A percentile compares a stretch with the other conserved stretches of the same genome.
phyloP scores from a whole-genome alignment of 495 filamentous ascomycete species.

The Parathielavia appendiculata region DNA sequence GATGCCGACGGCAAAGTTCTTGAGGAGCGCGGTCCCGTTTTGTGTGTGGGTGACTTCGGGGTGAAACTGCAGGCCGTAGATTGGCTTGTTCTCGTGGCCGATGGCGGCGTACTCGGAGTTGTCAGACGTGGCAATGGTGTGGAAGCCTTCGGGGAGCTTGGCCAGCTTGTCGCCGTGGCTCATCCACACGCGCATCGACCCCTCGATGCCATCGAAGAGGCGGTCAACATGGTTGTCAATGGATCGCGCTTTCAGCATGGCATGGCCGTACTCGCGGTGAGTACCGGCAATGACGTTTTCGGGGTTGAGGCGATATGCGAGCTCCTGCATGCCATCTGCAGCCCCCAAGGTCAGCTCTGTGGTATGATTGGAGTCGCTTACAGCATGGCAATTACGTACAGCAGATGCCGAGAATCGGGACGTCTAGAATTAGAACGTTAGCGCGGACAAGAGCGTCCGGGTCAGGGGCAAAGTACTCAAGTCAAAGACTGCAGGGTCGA shows the following conservation, averaged over 20 bases:
- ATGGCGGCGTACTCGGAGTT: conserved; percentile 78
- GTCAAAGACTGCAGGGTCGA: conserved; percentile 74
- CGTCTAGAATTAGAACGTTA: conserved; percentile 12
- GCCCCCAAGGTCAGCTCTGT: conserved; percentile 4
- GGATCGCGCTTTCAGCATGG: conserved; percentile 21
- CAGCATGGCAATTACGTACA: conserved; percentile 43
- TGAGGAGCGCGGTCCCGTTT: conserved; percentile 57
- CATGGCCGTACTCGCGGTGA: conserved; percentile 43
- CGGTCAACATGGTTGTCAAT: conserved; percentile 56
- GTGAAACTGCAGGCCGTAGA: conserved; percentile 77
- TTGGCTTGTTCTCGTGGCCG: conserved; percentile 62
- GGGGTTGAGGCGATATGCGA: conserved; percentile 67
- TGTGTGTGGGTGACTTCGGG: conserved; percentile 75
- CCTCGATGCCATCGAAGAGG: conserved; percentile 66
- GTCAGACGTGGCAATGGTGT: conserved; percentile 62
- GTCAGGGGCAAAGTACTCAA: conserved; percentile 54
- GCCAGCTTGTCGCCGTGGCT: conserved; percentile 80
- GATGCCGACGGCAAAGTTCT: conserved; percentile 78
- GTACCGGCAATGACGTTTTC: conserved; percentile 68
- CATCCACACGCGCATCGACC: conserved; percentile 69
- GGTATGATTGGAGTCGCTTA: not conserved
- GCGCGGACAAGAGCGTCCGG: conserved; percentile 28
- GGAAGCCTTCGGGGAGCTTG: conserved; percentile 64
- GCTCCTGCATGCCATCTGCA: conserved; percentile 50
- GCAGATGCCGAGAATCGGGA: conserved; percentile 55